Evolutionary conservation across 169 alveolate species (phyloP).

Genomic region (Amoebophrya sp.): DNA sequence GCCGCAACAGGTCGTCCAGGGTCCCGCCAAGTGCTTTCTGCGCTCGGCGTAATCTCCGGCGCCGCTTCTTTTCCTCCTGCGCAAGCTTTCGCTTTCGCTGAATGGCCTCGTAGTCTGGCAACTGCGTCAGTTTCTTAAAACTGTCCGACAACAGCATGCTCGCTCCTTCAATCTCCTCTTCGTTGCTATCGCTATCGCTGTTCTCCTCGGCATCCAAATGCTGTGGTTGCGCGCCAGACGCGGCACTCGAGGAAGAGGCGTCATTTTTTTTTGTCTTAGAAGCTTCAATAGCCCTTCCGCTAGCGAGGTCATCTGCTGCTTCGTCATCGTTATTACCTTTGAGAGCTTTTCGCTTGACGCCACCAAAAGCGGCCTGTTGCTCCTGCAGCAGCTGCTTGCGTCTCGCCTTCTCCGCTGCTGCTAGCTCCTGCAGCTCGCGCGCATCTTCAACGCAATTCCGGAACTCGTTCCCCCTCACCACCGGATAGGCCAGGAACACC

Average conservation of each 20-base stretch:
- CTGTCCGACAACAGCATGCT: background rate
- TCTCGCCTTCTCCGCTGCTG: background rate
- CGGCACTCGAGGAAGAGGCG: too few species aligned
- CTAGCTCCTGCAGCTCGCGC: background rate
- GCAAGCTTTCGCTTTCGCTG: background rate
- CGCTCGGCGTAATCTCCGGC: background rate
- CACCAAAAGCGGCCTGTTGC: background rate
- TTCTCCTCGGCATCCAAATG: background rate
- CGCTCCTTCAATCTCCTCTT: background rate
- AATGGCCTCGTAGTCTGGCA: background rate
- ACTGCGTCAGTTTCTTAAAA: background rate
- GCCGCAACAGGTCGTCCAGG: too few species aligned
- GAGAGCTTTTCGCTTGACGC: background rate
- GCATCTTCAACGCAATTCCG: too few species aligned
- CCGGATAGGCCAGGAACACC: background rate
- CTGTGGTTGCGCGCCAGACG: too few species aligned
- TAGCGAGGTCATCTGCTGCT: background rate
- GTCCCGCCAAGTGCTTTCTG: too few species aligned
- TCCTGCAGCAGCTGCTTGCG: background rate
- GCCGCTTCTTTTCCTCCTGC: background rate
- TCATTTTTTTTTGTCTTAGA: too few species aligned
- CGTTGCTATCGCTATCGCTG: background rate
- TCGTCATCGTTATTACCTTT: background rate
- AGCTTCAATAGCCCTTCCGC: too few species aligned
- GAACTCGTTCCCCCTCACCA: background rate